These are phyloP conservation scores for Nectriaceae sp. DNA, from an alignment of 2,329 filamentous ascomycete species.

Conservation along the genomic window DNA sequence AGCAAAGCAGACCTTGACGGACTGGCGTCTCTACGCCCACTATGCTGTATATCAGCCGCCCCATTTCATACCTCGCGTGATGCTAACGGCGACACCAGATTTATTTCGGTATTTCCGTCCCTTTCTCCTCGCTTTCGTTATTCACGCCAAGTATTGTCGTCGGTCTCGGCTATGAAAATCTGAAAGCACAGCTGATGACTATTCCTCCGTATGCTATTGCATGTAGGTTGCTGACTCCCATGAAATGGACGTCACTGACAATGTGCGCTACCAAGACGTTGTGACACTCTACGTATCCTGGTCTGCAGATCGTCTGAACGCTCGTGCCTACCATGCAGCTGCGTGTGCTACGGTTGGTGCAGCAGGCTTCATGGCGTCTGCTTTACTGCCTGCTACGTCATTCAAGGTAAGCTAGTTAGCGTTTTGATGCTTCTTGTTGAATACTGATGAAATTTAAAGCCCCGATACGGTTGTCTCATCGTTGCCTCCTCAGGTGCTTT, in stretches of 20 bases:
- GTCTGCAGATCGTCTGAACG: too few relatives aligned
- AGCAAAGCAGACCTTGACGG: neutral
- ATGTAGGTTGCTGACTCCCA: conserved; percentile 46
- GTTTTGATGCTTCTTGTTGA: too few relatives aligned
- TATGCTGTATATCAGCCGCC: too few relatives aligned
- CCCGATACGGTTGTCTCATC: conserved; percentile 50
- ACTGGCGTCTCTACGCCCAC: conserved; percentile 17
- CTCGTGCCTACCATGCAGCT: too few relatives aligned
- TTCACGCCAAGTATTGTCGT: conserved; percentile 27
- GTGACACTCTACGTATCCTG: too few relatives aligned
- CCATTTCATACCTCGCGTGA: too few relatives aligned
- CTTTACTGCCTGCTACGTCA: conserved; percentile 9
- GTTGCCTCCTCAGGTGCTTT: conserved; percentile 51
- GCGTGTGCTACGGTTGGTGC: too few relatives aligned
- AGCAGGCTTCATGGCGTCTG: conserved; percentile 7
- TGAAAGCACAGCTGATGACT: conserved; percentile 35
- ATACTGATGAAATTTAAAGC: too few relatives aligned
- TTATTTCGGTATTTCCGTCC: conserved; percentile 14
- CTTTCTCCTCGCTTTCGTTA: conserved; percentile 21
- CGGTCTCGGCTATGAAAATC: conserved; percentile 27
- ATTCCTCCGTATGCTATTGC: conserved; percentile 52
- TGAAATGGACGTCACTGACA: conserved; percentile 46
- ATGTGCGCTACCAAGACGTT: conserved; percentile 43
- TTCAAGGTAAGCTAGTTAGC: neutral
- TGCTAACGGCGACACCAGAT: too few relatives aligned